These are phyloP conservation scores for Pyricularia sp. DNA, from an alignment of 2,329 filamentous ascomycete genomes.

Conservation along the genomic window DNA sequence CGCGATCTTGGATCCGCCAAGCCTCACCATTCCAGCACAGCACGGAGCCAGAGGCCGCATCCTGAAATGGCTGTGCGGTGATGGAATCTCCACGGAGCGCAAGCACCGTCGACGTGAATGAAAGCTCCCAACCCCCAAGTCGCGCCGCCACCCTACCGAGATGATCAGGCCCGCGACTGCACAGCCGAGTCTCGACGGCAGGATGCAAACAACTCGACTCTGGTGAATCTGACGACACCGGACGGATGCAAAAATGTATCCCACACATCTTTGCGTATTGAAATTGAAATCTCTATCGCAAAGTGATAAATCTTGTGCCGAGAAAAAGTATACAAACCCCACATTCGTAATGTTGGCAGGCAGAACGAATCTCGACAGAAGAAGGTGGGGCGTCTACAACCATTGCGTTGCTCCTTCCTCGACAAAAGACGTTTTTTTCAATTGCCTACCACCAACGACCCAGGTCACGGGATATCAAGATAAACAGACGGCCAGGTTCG, in stretches of 20 bases:
- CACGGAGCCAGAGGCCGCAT: constrained; percentile 46
- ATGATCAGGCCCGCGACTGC: constrained; percentile 52
- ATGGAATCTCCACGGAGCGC: constrained; percentile 70
- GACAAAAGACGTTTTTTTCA: background rate
- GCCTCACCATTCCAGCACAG: constrained; percentile 98
- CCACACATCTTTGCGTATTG: constrained; percentile 45
- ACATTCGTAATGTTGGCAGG: background rate
- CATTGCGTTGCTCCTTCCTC: background rate
- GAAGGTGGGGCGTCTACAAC: background rate
- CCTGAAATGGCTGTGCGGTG: constrained; percentile 63
- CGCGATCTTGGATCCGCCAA: constrained; percentile 59
- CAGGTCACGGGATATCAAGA: background rate
- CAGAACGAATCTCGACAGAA: background rate
- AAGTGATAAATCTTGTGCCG: too few relatives aligned
- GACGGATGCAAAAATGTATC: constrained; percentile 44
- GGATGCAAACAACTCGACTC: constrained; percentile 19
- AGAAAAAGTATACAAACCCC: background rate
- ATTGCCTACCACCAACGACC: background rate
- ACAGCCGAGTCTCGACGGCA: constrained; percentile 34
- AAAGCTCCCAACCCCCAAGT: constrained; percentile 31
- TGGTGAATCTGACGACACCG: constrained; percentile 18
- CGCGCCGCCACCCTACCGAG: constrained; percentile 30
- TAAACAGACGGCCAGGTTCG: background rate
- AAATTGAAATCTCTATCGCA: background rate
- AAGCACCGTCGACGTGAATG: constrained; percentile 78